Evolutionary conservation across 768 basidiomycete genomes (phyloP).

Genomic region (Macrolepiota albuminosa): DNA sequence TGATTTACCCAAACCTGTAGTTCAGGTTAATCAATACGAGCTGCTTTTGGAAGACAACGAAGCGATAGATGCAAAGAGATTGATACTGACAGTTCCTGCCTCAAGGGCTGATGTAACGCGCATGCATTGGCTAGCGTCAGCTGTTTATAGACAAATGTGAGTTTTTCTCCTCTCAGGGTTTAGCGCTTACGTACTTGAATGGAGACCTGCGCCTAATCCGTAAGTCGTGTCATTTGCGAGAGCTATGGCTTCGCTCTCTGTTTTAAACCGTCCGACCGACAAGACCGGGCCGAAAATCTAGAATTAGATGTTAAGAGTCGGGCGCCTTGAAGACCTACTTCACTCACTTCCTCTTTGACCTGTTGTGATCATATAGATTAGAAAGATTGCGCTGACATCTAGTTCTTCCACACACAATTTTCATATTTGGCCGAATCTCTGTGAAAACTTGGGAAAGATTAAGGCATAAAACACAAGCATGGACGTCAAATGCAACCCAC

Average conservation of each 20-base stretch:
- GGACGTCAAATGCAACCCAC: conserved; percentile 35
- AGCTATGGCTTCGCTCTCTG: conserved; percentile 81
- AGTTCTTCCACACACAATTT: conserved; percentile 52
- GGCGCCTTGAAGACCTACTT: background rate
- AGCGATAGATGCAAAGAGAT: background rate
- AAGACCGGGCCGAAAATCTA: conserved; percentile 96
- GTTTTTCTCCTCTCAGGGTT: background rate
- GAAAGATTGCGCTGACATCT: background rate
- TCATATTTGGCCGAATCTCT: conserved; percentile 77
- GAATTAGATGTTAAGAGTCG: conserved; percentile 3
- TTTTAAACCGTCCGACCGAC: conserved; percentile 74
- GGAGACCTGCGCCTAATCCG: conserved; percentile 88
- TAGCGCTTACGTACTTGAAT: conserved; percentile 57
- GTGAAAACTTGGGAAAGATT: conserved; percentile 59
- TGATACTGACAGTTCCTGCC: conserved; percentile 74
- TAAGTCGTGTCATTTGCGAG: conserved; percentile 88
- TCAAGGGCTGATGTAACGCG: conserved; percentile 81
- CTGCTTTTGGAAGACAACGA: background rate
- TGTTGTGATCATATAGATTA: conserved; percentile 18
- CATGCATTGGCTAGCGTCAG: conserved; percentile 86
- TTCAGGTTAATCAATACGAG: background rate
- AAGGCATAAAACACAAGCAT: background rate
- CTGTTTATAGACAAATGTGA: conserved; percentile 26
- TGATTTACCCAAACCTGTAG: conserved; percentile 87
- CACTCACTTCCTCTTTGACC: conserved; percentile 66